Conservation (phyloP, 2,329 filamentous ascomycete species). For the Paracoccidioides brasiliensis region DNA sequence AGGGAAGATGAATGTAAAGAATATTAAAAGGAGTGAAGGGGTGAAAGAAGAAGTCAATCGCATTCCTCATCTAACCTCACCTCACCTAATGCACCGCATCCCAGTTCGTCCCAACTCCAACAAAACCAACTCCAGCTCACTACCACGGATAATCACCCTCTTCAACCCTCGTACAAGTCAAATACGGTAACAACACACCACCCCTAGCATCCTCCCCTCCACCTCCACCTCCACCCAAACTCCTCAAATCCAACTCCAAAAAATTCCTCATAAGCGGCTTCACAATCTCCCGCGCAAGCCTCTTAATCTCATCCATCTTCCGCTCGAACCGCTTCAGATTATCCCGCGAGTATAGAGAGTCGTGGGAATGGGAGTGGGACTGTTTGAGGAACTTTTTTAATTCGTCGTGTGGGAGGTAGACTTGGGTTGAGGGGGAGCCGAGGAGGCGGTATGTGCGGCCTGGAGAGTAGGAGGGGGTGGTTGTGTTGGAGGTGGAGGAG, state of each 20-base stretch:
- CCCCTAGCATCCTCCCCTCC: constrained; percentile 13
- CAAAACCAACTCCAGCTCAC: constrained; percentile 9
- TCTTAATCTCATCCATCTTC: constrained; percentile 77
- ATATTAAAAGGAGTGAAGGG: not conserved
- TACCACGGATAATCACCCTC: constrained; percentile 53
- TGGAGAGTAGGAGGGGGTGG: constrained; percentile 19
- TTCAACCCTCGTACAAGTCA: constrained; percentile 52
- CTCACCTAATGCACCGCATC: not conserved
- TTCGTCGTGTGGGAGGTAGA: constrained; percentile 72
- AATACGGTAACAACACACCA: constrained; percentile 37
- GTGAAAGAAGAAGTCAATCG: not conserved
- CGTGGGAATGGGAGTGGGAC: constrained; percentile 39
- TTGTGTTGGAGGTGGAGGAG: constrained; percentile 1
- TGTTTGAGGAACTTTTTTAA: constrained; percentile 83
- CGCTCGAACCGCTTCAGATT: constrained; percentile 75
- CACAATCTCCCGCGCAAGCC: constrained; percentile 67
- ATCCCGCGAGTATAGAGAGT: constrained; percentile 63
- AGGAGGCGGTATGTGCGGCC: constrained; percentile 69
- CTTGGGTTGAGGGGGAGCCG: constrained; percentile 46
- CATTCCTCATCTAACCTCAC: not conserved
- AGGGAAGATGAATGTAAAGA: constrained; percentile 1
- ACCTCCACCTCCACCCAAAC: constrained; percentile 14
- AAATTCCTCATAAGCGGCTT: constrained; percentile 75
- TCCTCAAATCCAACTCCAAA: constrained; percentile 61
- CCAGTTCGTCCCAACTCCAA: not conserved